Evolutionary conservation across 306 rosid genomes (phyloP).

Genomic region (Cucurbita argyrosperma): DNA sequence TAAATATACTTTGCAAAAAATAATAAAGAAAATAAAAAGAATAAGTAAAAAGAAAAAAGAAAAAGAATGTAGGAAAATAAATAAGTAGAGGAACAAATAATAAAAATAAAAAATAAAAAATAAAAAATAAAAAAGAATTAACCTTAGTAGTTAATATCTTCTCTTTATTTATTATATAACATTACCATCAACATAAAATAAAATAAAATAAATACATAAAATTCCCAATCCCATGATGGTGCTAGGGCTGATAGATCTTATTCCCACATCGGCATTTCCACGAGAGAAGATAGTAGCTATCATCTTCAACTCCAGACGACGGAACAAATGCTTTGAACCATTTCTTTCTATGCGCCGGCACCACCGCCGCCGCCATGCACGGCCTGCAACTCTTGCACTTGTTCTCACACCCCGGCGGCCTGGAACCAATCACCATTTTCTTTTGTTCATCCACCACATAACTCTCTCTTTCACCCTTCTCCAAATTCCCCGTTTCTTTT

Average conservation of each 20-base stretch:
- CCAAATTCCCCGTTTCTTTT: neutral
- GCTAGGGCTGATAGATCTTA: conserved; percentile 45
- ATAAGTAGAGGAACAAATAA: too few relatives aligned
- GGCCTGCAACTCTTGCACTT: conserved; percentile 81
- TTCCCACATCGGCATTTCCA: conserved; percentile 88
- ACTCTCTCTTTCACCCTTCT: neutral
- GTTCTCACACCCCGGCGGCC: conserved; percentile 71
- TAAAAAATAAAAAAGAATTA: too few relatives aligned
- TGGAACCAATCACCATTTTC: conserved; percentile 52
- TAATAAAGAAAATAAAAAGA: too few relatives aligned
- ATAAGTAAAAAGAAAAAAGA: too few relatives aligned
- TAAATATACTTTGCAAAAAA: too few relatives aligned
- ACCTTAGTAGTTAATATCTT: too few relatives aligned
- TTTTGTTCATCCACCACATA: neutral
- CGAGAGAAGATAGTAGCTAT: conserved; percentile 55
- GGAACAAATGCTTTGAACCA: neutral
- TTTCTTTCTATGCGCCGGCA: conserved; percentile 40
- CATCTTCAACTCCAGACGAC: conserved; percentile 29
- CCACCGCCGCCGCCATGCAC: conserved; percentile 59
- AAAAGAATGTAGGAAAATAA: too few relatives aligned
- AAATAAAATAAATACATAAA: too few relatives aligned
- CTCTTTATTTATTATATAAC: too few relatives aligned
- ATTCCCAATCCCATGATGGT: neutral
- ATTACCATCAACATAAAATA: too few relatives aligned
- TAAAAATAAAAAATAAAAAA: too few relatives aligned